Evolutionary conservation across 1,284 basidiomycete genomes (phyloP).

Genomic region (Xanthoconium separans): DNA sequence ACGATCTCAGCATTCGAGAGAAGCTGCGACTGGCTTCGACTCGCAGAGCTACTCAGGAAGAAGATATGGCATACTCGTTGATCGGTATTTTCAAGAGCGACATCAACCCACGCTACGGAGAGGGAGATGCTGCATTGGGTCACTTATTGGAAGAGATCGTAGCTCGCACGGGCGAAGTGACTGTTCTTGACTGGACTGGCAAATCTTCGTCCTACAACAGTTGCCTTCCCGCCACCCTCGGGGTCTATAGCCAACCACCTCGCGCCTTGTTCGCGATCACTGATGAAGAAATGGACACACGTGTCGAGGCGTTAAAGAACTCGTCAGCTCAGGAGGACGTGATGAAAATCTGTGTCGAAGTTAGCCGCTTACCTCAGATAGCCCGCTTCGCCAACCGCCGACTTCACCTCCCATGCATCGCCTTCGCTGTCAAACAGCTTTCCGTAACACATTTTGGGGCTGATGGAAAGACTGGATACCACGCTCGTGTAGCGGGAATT

Average conservation of each 20-base stretch:
- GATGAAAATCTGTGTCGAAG: neutral
- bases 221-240: slow-evolving; percentile 1
- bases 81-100: slow-evolving; percentile 7
- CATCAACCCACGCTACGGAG: neutral
- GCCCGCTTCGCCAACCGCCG: slow-evolving; percentile 1
- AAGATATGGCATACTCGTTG: slow-evolving; percentile 2
- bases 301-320: neutral
- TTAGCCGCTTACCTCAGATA: neutral
- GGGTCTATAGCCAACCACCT: neutral
- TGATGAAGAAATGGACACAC: neutral
- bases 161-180: neutral
- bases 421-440: neutral
- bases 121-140: neutral
- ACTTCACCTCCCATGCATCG: slow-evolving; percentile 4
- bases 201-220: slow-evolving; percentile 5
- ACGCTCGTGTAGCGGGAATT: neutral
- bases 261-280: neutral
- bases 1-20: neutral
- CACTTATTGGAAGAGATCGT: slow-evolving; percentile 6
- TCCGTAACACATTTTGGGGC: neutral
- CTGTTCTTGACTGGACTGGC: slow-evolving; percentile 1
- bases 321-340: neutral
- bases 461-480: neutral
- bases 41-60: neutral
- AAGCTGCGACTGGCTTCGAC: slow-evolving; percentile 1